phyloP scores from a whole-genome alignment of 179 eudicot species.

The Spinacia oleracea region DNA sequence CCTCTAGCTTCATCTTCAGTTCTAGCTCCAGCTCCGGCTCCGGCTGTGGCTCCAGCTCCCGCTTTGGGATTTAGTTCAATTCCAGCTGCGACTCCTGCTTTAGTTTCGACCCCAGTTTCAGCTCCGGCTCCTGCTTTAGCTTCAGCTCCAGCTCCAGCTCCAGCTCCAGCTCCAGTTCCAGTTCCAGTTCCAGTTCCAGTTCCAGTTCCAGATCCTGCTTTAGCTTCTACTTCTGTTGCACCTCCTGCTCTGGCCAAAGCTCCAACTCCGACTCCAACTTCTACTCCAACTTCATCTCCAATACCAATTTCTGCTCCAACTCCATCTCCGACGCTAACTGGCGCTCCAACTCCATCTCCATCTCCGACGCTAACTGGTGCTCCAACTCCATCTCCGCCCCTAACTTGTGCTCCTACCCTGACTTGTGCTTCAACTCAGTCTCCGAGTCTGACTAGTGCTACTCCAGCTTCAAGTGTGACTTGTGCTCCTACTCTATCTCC shows the following conservation, averaged over 20 bases:
- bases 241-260: neutral
- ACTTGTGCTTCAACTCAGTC: neutral
- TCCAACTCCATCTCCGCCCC: neutral
- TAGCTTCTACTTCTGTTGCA: neutral
- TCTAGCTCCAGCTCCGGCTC: neutral
- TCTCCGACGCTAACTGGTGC: neutral
- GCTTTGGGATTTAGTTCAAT: neutral
- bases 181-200: neutral
- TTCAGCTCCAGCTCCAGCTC: neutral
- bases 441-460: neutral
- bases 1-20: neutral
- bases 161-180: neutral
- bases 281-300: neutral
- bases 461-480: neutral
- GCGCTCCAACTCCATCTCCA: constrained; percentile 1
- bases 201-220: neutral
- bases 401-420: neutral
- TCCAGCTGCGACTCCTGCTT: neutral
- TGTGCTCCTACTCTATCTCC: neutral
- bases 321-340: neutral
- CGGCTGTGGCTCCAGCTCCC: neutral
- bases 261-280: neutral
- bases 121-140: neutral
- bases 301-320: neutral
- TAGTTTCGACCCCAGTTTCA: neutral